Evolutionary conservation across 2,329 filamentous ascomycete species (phyloP).

Genomic region (Colletotrichum endophyticum): DNA sequence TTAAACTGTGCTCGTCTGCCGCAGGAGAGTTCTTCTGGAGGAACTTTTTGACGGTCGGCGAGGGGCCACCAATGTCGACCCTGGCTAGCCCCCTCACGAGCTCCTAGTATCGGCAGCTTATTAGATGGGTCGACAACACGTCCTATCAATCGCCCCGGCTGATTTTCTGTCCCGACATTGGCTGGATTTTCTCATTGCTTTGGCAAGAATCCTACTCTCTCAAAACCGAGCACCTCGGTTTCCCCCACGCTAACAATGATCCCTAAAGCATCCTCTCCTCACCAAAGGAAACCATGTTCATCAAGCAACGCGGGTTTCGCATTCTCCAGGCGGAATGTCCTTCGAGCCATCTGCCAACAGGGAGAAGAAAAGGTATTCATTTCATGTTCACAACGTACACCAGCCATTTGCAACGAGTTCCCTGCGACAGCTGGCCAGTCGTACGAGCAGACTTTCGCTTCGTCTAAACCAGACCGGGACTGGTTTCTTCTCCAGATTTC

Average conservation of each 20-base stretch:
- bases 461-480: not conserved
- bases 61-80: not conserved
- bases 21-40: not conserved
- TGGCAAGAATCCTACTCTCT: not conserved
- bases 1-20: not conserved
- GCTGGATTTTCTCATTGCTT: not conserved
- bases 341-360: not conserved
- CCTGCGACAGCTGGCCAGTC: not conserved
- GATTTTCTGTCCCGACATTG: not conserved
- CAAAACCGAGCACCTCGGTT: not conserved
- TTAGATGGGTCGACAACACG: constrained; percentile 4
- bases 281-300: not conserved
- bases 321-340: not conserved
- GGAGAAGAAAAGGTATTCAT: not conserved
- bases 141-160: not conserved
- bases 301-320: not conserved
- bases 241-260: not conserved
- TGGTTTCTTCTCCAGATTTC: constrained; percentile 1
- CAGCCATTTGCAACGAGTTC: not conserved
- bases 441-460: not conserved
- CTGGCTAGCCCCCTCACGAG: not conserved
- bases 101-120: constrained; percentile 4
- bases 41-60: constrained; percentile 9
- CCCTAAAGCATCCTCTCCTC: not conserved
- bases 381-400: not conserved